A percentile compares a stretch with the other conserved stretches of the same genome.
Conservation (phyloP, 345 rosid genomes). For the Erysimum cheiranthoides region DNA sequence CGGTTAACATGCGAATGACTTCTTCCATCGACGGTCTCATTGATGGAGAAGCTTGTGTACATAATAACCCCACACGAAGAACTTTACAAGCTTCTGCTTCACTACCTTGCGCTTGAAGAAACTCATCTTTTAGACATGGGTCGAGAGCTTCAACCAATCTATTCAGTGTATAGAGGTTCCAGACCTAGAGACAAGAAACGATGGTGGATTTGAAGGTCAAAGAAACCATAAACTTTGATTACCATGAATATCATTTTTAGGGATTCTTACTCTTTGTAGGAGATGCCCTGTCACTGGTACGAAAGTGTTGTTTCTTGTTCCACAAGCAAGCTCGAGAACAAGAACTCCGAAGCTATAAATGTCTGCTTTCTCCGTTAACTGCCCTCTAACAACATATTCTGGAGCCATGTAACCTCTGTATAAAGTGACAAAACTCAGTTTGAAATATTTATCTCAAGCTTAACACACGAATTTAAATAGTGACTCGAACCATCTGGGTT, state of each 20-base stretch:
- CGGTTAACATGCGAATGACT: conserved; percentile 33
- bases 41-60: conserved; percentile 44
- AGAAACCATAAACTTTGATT: conserved; percentile 8
- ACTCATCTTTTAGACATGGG: conserved; percentile 29
- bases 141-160: conserved; percentile 46
- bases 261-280: conserved; percentile 31
- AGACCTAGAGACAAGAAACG: conserved; percentile 34
- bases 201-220: neutral
- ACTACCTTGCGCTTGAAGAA: conserved; percentile 27
- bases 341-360: conserved; percentile 59
- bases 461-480: neutral
- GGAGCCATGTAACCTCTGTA: conserved; percentile 64
- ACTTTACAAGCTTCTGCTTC: conserved; percentile 36
- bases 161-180: conserved; percentile 43
- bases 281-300: conserved; percentile 34
- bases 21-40: conserved; percentile 39
- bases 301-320: conserved; percentile 45
- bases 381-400: conserved; percentile 54
- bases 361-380: conserved; percentile 56
- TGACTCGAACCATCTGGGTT: neutral
- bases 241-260: conserved; percentile 28
- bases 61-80: conserved; percentile 36
- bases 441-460: neutral
- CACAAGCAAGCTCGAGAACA: conserved; percentile 55
- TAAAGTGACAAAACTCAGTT: neutral